Evolutionary conservation across 2,329 filamentous ascomycete species (phyloP).

Genomic region (Verticillium nubilum): DNA sequence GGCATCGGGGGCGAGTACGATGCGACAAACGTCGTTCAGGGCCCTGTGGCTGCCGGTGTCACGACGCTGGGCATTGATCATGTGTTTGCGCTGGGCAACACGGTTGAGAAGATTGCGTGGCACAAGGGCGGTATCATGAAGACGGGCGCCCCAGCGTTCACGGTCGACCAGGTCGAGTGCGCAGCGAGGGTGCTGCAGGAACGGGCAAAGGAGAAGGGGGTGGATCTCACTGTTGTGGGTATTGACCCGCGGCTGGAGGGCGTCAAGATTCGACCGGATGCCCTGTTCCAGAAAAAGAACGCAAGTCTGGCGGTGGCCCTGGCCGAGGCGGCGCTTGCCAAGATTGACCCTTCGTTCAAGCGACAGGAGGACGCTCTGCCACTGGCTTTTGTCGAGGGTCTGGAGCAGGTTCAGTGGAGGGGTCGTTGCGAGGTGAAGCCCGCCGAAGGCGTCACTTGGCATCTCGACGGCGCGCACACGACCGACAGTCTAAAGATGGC

Average conservation of each 20-base stretch:
- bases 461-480: constrained; percentile 91
- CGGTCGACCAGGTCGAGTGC: constrained; percentile 42
- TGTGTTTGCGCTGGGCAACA: constrained; percentile 55
- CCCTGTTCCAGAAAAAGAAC: constrained; percentile 52
- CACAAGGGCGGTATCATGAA: constrained; percentile 72
- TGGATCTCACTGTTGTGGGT: constrained; percentile 38
- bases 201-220: constrained; percentile 48
- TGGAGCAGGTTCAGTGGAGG: constrained; percentile 71
- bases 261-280: constrained; percentile 42
- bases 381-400: constrained; percentile 60
- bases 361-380: constrained; percentile 38
- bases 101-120: constrained; percentile 64
- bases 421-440: constrained; percentile 67
- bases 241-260: constrained; percentile 38
- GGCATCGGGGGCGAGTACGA: constrained; percentile 65
- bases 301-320: constrained; percentile 50
- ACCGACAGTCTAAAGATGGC: constrained; percentile 81
- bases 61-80: constrained; percentile 67
- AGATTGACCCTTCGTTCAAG: constrained; percentile 23
- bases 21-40: constrained; percentile 60
- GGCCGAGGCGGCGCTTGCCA: constrained; percentile 41
- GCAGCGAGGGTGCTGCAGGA: constrained; percentile 39
- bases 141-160: constrained; percentile 45
- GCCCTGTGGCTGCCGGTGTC: constrained; percentile 54
- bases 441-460: constrained; percentile 63